Evolutionary conservation across 2,329 filamentous ascomycete species (phyloP).

Genomic region (Beauveria brongniartii): DNA sequence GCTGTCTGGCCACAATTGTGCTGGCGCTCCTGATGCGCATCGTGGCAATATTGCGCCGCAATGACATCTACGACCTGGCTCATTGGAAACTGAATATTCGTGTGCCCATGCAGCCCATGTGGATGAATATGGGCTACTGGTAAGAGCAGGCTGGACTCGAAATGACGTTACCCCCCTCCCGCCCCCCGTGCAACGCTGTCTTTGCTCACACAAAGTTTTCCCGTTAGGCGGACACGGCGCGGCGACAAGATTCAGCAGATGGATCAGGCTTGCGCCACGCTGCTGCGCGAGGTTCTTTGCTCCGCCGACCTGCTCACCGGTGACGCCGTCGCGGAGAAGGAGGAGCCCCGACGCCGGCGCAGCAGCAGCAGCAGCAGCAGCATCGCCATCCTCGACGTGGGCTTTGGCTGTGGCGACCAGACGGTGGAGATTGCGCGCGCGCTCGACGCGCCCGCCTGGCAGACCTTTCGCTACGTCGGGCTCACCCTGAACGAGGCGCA

Average conservation of each 20-base stretch:
- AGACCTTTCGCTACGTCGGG: constrained; percentile 39
- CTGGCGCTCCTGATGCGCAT: constrained; percentile 27
- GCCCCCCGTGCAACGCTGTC: too few species aligned
- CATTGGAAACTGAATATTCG: constrained; percentile 48
- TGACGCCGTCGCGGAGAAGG: not conserved
- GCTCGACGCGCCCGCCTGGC: constrained; percentile 15
- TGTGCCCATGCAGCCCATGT: constrained; percentile 42
- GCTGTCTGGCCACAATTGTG: constrained; percentile 15
- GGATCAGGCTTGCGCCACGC: constrained; percentile 38
- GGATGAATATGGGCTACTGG: constrained; percentile 59
- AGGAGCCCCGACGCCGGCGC: constrained; percentile 5
- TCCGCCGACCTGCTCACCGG: constrained; percentile 31
- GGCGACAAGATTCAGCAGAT: constrained; percentile 28
- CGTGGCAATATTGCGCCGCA: constrained; percentile 18
- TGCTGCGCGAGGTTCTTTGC: constrained; percentile 39
- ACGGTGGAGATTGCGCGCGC: constrained; percentile 35
- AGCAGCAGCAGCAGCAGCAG: too few species aligned
- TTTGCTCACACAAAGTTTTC: not conserved
- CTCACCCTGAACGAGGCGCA: constrained; percentile 43
- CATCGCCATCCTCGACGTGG: constrained; percentile 44
- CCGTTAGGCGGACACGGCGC: constrained; percentile 21
- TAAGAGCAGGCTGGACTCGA: constrained; percentile 23
- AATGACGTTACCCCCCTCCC: too few species aligned
- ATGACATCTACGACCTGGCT: constrained; percentile 38
- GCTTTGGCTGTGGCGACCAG: constrained; percentile 54